Evolutionary conservation across 805 yeast species (phyloP), one percentile per base, ranked within the genome.

Genomic region (Teunomyces atbi): DNA sequence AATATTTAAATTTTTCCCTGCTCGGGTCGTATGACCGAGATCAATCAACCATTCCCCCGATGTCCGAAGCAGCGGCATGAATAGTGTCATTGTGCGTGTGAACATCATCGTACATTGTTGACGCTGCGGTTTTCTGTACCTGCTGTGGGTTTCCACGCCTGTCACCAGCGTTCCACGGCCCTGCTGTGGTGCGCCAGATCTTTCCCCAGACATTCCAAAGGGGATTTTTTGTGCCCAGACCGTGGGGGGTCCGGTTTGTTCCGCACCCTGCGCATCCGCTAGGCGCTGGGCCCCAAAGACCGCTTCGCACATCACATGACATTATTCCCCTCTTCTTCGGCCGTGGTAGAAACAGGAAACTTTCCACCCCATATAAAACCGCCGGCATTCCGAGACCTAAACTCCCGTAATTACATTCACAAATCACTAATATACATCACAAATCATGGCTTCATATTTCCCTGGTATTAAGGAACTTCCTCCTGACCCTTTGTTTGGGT

Each of bases 401-500:
- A 6, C 26, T 8, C 8, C 4, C 26, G 26, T 7, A 8, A 23
- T 8, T 23, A 23, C 8, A 23, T 11, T 12, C 20, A 12, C 23
- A 18, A 19, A 21, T 10, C 12, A 32, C 23, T 13, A 13, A 12
- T 12, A 12, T 10, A 29, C 16, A n/a, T 10, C 16, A n/a, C 8
- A 6, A 28, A 13, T 15, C 16, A 70, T 71, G 74, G 35, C 44
- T 30, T 61, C 73, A 5, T 65, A 62, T 52, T 78, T 77, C 53
- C 65, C 81, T 43, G 71, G 75, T 53, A 74, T 86, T 53, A 76
- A 75, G 42, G 79, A 77, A 57, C 69, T 86, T 49, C 96, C 96
- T 21, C 86, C 92, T 26, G 97, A 90, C 66, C 90, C 96, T 5
- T 77, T 90, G 45, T 91, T 90, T 58, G 94, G 86, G 6, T 77